These are phyloP conservation scores for Neofusicoccum parvum DNA, from an alignment of 2,329 filamentous ascomycete genomes.

Conservation along the genomic window DNA sequence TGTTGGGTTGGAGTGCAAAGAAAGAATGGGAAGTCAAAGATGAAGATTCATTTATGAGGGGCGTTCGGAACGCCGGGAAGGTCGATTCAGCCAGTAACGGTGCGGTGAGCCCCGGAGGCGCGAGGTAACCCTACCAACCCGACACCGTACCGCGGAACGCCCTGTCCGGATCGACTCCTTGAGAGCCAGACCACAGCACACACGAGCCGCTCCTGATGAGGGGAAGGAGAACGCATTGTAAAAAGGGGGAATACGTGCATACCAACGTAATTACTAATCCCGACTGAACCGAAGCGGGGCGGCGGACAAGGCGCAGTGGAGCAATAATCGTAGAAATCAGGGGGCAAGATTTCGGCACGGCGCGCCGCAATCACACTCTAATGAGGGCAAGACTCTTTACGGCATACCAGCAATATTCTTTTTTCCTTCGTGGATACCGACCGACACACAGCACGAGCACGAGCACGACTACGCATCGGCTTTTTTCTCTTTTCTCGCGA, in stretches of 20 bases:
- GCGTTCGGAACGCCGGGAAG: constrained; percentile 41
- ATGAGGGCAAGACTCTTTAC: constrained; percentile 13
- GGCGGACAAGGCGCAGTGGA: constrained; percentile 3
- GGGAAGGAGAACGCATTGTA: background rate
- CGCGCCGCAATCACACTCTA: constrained; percentile 5
- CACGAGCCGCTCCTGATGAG: background rate
- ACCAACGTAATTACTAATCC: constrained; percentile 17
- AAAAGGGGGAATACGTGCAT: constrained; percentile 18
- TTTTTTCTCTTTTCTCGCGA: background rate
- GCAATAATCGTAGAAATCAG: constrained; percentile 13
- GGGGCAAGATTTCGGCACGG: constrained; percentile 1
- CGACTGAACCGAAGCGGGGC: constrained; percentile 6
- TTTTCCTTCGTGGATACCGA: constrained; percentile 6
- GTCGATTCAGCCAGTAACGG: constrained; percentile 22
- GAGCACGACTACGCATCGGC: constrained; percentile 11
- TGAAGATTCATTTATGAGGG: constrained; percentile 45
- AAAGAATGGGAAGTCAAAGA: constrained; percentile 33
- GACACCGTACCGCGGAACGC: background rate
- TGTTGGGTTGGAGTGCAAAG: constrained; percentile 43
- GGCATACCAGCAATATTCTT: constrained; percentile 3
- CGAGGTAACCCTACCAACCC: background rate
- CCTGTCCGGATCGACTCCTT: background rate
- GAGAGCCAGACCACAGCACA: background rate
- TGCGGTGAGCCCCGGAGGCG: constrained; percentile 12
- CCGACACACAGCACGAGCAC: constrained; percentile 5